Conservation (phyloP, 73 alveolate genomes). For the Paraurostyla sp. region DNA sequence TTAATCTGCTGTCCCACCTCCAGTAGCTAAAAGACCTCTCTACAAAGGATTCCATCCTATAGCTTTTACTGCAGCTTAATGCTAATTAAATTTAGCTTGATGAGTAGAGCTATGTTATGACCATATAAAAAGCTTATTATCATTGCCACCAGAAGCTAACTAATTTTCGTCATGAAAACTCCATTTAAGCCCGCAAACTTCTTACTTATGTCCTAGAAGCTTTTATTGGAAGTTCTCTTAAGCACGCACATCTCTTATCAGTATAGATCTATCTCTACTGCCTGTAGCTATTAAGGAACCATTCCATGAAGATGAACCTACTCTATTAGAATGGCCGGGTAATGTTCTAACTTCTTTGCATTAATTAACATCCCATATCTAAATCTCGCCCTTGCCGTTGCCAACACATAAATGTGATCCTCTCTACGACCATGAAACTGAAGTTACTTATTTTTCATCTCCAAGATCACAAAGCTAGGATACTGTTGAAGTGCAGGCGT, state of each 20-base stretch:
- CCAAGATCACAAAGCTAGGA: conserved; percentile 58
- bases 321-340: conserved; percentile 90
- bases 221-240: conserved; percentile 79
- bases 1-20: conserved; percentile 99
- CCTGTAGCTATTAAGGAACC: conserved; percentile 89
- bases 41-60: conserved; percentile 99
- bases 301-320: conserved; percentile 90
- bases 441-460: conserved; percentile 51
- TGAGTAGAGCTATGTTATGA: conserved; percentile 82
- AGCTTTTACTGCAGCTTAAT: conserved; percentile 99
- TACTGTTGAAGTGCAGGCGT: conserved; percentile 57
- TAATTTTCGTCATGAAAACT: conserved; percentile 93
- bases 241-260: conserved; percentile 91
- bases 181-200: conserved; percentile 99
- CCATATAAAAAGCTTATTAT: conserved; percentile 98
- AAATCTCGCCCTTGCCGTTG: conserved; percentile 86
- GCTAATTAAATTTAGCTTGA: conserved; percentile 85
- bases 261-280: conserved; percentile 86
- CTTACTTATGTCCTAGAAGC: conserved; percentile 91
- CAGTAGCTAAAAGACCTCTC: conserved; percentile 95
- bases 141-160: conserved; percentile 99
- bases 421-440: conserved; percentile 72
- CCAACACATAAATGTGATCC: conserved; percentile 78
- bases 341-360: conserved; percentile 77
- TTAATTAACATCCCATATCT: conserved; percentile 92